Evolutionary conservation across 345 rosid genomes (phyloP), one percentile per base, ranked within the genome.

Genomic region (Balakata baccata): DNA sequence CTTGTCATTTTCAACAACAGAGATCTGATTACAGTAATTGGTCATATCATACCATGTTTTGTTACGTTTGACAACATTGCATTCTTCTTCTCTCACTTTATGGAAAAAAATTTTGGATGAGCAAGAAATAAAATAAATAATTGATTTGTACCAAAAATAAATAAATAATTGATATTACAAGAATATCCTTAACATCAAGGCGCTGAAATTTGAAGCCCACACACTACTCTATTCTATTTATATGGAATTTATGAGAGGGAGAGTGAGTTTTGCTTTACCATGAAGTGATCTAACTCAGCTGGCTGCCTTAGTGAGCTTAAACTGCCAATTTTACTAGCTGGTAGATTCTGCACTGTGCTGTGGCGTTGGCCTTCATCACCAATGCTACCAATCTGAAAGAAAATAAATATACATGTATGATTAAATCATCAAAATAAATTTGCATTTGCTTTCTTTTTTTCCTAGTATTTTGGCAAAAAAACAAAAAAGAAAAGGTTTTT

Each of bases 281-380:
- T 86, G 77, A 86, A 86, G 23, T 61, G 79, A 70, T 86, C 89
- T 23, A 86, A 70, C 68, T 86, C n/a, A n/a, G n/a, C 89, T 41
- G 89, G 74, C 52, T 66, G 81, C 10, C 38, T 72, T n/a, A 74
- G 66, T 59, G 77, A 68, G 68, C 83, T 72, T 6, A 65, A 54
- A 60, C 47, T 29, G 53, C 80, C 51, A 54, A 25, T 75, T 29
- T 51, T 39, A 29, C 34, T 29, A 52, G 29, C 69, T 25, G 74
- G 51, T 58, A 71, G 29, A 56, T 25, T 79, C 51, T 22, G 50
- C 51, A 64, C 46, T 51, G 64, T 17, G 12, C 51, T 25, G 16
- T 56, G 62, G 49, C 57, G 64, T 64, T 58, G 57, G 11, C 66
- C 75, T 3, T 18, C 61, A 17, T 68, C 72, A 8, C 54, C 58